phyloP scores from a whole-genome alignment of 495 filamentous ascomycete species.

The Viridothelium virens region DNA sequence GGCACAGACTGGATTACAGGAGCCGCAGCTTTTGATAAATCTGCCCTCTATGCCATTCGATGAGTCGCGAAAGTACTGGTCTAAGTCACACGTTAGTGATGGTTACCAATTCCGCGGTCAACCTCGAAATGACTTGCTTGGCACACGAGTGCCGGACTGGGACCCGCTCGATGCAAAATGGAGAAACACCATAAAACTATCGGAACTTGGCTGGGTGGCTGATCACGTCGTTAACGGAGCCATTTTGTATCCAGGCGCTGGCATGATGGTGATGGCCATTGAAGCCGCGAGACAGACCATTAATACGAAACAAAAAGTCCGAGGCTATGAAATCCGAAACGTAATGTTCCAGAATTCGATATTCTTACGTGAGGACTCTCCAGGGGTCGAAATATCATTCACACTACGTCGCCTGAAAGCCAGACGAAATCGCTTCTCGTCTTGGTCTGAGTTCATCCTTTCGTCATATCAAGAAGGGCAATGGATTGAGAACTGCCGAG shows the following conservation, averaged over 20 bases:
- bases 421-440: neutral
- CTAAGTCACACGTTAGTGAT: slow-evolving; percentile 36
- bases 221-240: slow-evolving; percentile 38
- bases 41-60: slow-evolving; percentile 5
- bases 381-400: neutral
- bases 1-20: too few species aligned
- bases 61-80: slow-evolving; percentile 2
- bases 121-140: slow-evolving; percentile 49
- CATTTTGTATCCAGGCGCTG: slow-evolving; percentile 26
- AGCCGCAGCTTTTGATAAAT: neutral
- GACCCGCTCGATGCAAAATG: slow-evolving; percentile 41
- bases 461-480: neutral
- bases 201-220: slow-evolving; percentile 40
- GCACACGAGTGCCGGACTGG: slow-evolving; percentile 41
- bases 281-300: neutral
- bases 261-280: neutral
- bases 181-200: slow-evolving; percentile 16
- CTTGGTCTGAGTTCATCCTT: neutral
- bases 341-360: neutral
- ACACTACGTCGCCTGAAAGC: neutral
- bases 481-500: neutral
- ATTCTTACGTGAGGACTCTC: neutral
- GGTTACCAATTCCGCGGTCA: slow-evolving; percentile 41
- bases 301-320: neutral
- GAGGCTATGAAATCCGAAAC: neutral